These are phyloP conservation scores for Microbotryum violaceum DNA, from an alignment of 1,284 basidiomycete genomes.

Conservation along the genomic window DNA sequence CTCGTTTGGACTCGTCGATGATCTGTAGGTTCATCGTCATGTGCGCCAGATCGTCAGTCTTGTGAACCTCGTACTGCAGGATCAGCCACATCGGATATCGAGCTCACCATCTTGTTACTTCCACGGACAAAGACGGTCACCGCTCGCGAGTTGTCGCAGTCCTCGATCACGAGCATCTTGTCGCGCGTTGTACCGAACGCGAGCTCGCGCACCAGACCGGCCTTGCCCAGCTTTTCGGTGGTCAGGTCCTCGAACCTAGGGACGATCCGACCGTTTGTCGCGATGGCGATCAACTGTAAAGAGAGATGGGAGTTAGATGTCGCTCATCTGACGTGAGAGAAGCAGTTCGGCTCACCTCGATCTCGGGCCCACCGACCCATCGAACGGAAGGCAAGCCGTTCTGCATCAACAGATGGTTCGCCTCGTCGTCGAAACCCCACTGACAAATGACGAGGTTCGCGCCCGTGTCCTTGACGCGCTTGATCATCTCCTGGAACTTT, in stretches of 20 bases:
- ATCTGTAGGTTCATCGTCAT: slow-evolving; percentile 53
- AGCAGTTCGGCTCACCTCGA: slow-evolving; percentile 60
- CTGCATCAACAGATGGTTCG: slow-evolving; percentile 95
- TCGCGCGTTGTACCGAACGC: slow-evolving; percentile 95
- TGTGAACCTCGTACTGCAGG: slow-evolving; percentile 3
- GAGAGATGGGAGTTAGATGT: not conserved
- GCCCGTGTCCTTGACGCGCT: slow-evolving; percentile 92
- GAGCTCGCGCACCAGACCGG: slow-evolving; percentile 86
- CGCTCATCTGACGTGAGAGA: not conserved
- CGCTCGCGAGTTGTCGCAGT: slow-evolving; percentile 92
- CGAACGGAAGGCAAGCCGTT: slow-evolving; percentile 95
- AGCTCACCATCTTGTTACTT: slow-evolving; percentile 90
- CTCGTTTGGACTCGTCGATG: slow-evolving; percentile 96
- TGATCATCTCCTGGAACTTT: slow-evolving; percentile 96
- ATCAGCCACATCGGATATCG: not conserved
- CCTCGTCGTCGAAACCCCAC: slow-evolving; percentile 99
- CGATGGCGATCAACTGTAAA: slow-evolving; percentile 84
- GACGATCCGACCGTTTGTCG: slow-evolving; percentile 95
- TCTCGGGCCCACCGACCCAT: slow-evolving; percentile 98
- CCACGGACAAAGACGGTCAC: slow-evolving; percentile 97
- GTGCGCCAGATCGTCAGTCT: not conserved
- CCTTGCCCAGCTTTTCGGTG: slow-evolving; percentile 81
- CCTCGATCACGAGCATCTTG: slow-evolving; percentile 98
- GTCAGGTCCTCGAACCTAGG: slow-evolving; percentile 95
- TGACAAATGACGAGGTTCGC: slow-evolving; percentile 99